Conservation (phyloP, 75 land plant species). For the Cryptomeria japonica region DNA sequence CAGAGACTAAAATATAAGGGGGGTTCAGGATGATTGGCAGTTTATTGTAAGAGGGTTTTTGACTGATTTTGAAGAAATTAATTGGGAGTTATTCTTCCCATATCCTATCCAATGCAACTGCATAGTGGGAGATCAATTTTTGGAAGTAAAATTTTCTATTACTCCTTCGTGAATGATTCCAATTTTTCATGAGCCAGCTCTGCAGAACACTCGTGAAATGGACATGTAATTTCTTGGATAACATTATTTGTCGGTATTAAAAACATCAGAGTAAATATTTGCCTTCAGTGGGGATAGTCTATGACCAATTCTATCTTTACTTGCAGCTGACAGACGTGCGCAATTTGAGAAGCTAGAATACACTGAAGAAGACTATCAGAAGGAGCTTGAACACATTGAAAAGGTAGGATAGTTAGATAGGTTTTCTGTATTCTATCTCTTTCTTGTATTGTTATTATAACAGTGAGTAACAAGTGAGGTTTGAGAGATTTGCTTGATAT, state of each 20-base stretch:
- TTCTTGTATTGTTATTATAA: neutral
- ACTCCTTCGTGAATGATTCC: neutral
- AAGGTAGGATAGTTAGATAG: slow-evolving; percentile 36
- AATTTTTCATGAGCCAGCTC: neutral
- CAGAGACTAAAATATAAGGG: neutral
- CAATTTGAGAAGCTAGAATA: slow-evolving; percentile 93
- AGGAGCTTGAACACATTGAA: slow-evolving; percentile 98
- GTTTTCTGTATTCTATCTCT: neutral
- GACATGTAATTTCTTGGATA: neutral
- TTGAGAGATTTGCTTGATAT: slow-evolving; percentile 2
- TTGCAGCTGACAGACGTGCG: slow-evolving; percentile 98
- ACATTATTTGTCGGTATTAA: slow-evolving; percentile 3
- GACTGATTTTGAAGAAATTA: neutral
- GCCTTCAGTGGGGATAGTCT: neutral
- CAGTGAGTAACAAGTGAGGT: neutral
- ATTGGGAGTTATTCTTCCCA: neutral
- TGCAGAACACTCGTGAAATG: neutral
- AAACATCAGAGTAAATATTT: neutral
- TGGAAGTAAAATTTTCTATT: neutral
- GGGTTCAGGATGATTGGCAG: neutral
- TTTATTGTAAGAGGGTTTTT: neutral
- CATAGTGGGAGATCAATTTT: neutral
- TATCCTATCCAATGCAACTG: neutral
- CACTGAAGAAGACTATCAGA: slow-evolving; percentile 91
- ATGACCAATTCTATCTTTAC: neutral